A percentile compares a stretch with the other conserved stretches of the same genome.
phyloP scores from a whole-genome alignment of 2,329 filamentous ascomycete species.

The Samsoniella hepiali region DNA sequence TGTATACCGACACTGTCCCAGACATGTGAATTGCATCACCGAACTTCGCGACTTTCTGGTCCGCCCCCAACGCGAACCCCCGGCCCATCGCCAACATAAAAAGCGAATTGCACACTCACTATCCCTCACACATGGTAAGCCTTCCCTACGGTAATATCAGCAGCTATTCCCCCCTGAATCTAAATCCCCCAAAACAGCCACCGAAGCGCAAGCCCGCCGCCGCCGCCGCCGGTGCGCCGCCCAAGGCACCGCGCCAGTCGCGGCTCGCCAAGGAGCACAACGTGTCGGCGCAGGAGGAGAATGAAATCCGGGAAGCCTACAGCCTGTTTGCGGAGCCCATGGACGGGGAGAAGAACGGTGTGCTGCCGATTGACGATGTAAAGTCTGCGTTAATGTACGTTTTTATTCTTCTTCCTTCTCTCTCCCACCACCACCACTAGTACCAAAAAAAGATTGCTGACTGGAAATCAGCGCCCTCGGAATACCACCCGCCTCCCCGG shows the following conservation, averaged over 20 bases:
- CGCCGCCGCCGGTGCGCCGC: conserved; percentile 29
- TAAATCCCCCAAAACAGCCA: conserved; percentile 42
- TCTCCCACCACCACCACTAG: background rate
- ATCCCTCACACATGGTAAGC: conserved; percentile 7
- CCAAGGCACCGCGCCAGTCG: conserved; percentile 58
- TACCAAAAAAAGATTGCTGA: background rate
- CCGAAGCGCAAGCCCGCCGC: conserved; percentile 46
- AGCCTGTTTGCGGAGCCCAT: conserved; percentile 72
- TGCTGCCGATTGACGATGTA: conserved; percentile 65
- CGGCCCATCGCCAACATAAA: too few species aligned
- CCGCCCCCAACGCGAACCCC: background rate
- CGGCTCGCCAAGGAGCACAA: conserved; percentile 92
- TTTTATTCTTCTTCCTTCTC: conserved; percentile 10
- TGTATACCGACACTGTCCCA: background rate
- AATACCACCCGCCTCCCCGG: conserved; percentile 58
- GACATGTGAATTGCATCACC: conserved; percentile 3
- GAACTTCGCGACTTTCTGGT: background rate
- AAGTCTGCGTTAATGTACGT: conserved; percentile 69
- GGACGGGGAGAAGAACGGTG: conserved; percentile 68
- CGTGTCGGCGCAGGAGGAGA: conserved; percentile 78
- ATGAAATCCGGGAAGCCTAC: conserved; percentile 89
- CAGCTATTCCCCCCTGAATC: too few species aligned
- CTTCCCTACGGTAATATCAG: too few species aligned
- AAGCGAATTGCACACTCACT: too few species aligned
- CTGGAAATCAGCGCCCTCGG: conserved; percentile 66